Percentiles rank a stretch among this genome's conserved stretches.
Conservation (phyloP, 148 eudicot species). For the Diospyros lotus region DNA sequence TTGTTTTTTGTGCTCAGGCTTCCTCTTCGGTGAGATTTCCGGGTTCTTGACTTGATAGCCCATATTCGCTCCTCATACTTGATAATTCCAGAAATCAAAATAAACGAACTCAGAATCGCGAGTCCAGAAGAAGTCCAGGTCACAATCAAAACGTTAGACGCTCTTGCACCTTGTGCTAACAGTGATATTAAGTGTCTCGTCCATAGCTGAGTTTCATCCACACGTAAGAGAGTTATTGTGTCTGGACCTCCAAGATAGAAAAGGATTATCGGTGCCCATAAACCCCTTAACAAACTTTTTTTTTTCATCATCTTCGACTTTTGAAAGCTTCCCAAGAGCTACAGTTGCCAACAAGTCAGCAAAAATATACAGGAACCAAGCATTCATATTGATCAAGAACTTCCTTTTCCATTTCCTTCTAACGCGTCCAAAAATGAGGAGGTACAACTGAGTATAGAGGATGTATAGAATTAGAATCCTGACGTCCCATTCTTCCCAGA, state of each 20-base stretch:
- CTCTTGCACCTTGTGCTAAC: neutral
- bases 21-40: too few species aligned
- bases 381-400: neutral
- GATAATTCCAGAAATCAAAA: conserved; percentile 1
- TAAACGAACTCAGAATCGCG: neutral
- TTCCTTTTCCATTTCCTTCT: neutral
- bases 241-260: conserved; percentile 9
- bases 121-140: neutral
- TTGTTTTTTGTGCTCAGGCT: neutral
- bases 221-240: neutral
- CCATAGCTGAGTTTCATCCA: conserved; percentile 8
- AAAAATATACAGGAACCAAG: conserved; percentile 1
- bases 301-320: neutral
- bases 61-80: conserved; percentile 10
- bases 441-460: neutral
- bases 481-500: conserved; percentile 6
- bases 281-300: neutral
- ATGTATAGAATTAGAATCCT: neutral
- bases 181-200: neutral
- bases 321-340: conserved; percentile 15
- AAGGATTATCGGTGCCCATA: conserved; percentile 10
- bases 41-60: neutral
- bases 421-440: neutral
- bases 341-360: conserved; percentile 8
- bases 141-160: neutral